These are phyloP conservation scores for Neurospora sp. DNA, from an alignment of 495 filamentous ascomycete genomes.

Conservation along the genomic window DNA sequence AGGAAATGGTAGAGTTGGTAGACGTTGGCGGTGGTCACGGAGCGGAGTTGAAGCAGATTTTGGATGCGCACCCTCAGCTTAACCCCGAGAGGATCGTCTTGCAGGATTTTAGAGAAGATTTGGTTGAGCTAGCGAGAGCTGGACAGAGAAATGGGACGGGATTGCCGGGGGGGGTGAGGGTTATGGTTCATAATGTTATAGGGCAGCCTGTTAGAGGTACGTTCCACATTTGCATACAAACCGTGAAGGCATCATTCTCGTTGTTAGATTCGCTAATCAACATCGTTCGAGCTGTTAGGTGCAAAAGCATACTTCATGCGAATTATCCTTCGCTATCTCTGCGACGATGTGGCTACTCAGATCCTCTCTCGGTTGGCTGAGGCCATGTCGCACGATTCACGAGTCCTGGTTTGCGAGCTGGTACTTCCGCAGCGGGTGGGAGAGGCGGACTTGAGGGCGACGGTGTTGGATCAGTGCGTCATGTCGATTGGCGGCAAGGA, in stretches of 20 bases:
- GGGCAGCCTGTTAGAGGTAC: constrained; percentile 12
- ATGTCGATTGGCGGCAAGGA: constrained; percentile 25
- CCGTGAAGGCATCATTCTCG: background rate
- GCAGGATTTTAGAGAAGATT: constrained; percentile 7
- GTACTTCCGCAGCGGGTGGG: constrained; percentile 16
- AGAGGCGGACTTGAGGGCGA: constrained; percentile 14
- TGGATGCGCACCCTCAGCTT: constrained; percentile 5
- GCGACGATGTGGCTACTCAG: constrained; percentile 8
- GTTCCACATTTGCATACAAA: background rate
- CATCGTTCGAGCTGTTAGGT: background rate
- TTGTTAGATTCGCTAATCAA: background rate
- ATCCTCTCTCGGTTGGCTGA: constrained; percentile 11
- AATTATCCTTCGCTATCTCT: constrained; percentile 17
- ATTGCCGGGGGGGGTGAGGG: constrained; percentile 5
- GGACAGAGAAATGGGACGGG: background rate
- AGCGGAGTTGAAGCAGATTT: constrained; percentile 12
- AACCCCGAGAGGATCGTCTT: constrained; percentile 5
- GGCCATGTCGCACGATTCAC: constrained; percentile 14
- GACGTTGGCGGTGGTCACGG: constrained; percentile 14
- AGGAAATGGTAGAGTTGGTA: constrained; percentile 10
- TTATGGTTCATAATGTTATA: constrained; percentile 11
- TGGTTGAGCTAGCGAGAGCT: constrained; percentile 8
- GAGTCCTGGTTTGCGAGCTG: constrained; percentile 22
- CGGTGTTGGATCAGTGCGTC: constrained; percentile 18
- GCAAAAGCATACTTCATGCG: constrained; percentile 19